phyloP scores from a whole-genome alignment of 352 stramenopile species.

The Phytophthora meadii region DNA sequence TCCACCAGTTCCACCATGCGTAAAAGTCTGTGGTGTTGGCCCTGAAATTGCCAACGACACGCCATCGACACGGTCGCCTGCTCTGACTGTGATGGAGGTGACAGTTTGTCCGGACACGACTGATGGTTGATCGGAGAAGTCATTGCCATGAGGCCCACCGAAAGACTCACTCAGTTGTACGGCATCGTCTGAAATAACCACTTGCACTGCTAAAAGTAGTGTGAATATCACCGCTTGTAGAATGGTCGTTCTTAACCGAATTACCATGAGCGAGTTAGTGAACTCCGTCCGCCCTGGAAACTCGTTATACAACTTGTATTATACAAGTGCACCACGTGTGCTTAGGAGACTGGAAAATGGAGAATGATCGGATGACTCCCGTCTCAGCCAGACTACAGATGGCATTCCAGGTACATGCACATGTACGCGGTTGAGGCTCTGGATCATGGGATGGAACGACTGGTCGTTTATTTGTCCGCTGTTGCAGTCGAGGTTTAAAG shows the following conservation, averaged over 20 bases:
- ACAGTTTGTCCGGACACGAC: conserved; percentile 22
- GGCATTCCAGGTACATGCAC: too few species aligned
- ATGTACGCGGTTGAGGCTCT: too few species aligned
- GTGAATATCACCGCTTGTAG: conserved; percentile 2
- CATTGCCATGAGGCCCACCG: conserved; percentile 25
- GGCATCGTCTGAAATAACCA: conserved; percentile 7
- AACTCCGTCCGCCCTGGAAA: not conserved
- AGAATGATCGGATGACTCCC: conserved; percentile 6
- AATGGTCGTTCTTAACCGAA: not conserved
- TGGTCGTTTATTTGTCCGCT: not conserved
- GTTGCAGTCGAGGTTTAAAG: too few species aligned
- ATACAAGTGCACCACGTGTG: not conserved
- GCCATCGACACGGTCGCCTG: conserved; percentile 25
- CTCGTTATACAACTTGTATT: not conserved
- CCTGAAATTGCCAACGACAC: conserved; percentile 17
- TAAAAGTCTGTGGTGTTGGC: conserved; percentile 26
- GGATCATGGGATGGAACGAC: not conserved
- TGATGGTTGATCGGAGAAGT: conserved; percentile 31
- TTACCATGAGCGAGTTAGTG: not conserved
- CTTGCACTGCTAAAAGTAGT: conserved; percentile 1
- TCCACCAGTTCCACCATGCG: conserved; percentile 26
- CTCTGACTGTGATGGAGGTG: conserved; percentile 19
- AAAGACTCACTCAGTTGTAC: conserved; percentile 30
- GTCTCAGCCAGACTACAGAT: conserved; percentile 3
- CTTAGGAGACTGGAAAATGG: conserved; percentile 5